These are phyloP conservation scores for Microcos paniculata DNA, from an alignment of 345 rosid species.

Conservation along the genomic window DNA sequence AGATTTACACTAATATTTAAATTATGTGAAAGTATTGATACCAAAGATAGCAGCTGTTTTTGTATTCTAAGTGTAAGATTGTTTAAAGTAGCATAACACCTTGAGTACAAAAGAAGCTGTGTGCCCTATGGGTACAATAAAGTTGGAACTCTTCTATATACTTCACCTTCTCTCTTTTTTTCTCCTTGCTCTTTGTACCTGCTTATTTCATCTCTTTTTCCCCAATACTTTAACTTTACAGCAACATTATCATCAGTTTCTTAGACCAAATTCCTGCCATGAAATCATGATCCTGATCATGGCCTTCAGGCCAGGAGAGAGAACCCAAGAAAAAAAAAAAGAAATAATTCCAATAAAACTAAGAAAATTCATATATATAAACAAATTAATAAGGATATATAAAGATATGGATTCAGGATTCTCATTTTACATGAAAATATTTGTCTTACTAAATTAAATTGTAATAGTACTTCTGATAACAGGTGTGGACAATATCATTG, in stretches of 20 bases:
- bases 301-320: neutral
- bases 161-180: conserved; percentile 2
- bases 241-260: conserved; percentile 6
- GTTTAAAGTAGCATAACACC: conserved; percentile 29
- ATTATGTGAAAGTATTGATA: neutral
- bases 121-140: neutral
- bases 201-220: conserved; percentile 1
- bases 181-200: conserved; percentile 12
- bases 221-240: conserved; percentile 27
- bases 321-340: neutral
- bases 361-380: neutral
- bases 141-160: conserved; percentile 8
- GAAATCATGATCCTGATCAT: neutral
- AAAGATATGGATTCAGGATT: neutral
- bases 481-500: neutral
- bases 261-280: conserved; percentile 3
- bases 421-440: conserved; percentile 4
- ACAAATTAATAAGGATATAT: neutral
- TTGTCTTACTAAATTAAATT: conserved; percentile 3
- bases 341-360: too few relatives aligned
- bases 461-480: neutral
- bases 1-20: neutral
- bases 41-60: conserved; percentile 19
- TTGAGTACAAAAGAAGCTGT: conserved; percentile 35
- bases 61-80: conserved; percentile 5